These are phyloP conservation scores for Corymbia citriodora DNA, from an alignment of 441 rosid species.

Conservation along the genomic window DNA sequence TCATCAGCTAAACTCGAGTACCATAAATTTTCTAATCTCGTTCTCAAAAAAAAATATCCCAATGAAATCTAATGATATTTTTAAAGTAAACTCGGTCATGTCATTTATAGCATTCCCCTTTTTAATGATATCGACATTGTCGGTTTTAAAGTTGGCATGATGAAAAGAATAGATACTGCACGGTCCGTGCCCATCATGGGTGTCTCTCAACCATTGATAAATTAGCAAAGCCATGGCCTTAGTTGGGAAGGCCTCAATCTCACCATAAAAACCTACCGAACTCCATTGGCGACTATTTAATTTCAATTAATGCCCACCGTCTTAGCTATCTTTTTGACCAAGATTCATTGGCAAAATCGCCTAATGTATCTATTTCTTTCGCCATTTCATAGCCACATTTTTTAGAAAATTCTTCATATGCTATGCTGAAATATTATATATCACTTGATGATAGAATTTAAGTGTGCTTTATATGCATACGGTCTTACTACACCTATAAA, in stretches of 20 bases:
- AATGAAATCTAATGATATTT: not conserved
- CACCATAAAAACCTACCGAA: not conserved
- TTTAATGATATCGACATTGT: not conserved
- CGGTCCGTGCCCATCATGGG: not conserved
- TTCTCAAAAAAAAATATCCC: not conserved
- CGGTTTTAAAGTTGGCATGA: not conserved
- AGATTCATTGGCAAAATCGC: not conserved
- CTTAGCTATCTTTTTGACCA: not conserved
- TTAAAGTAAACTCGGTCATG: not conserved
- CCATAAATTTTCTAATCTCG: accelerated
- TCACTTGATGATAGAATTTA: not conserved
- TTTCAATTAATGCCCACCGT: not conserved
- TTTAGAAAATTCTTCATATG: not conserved
- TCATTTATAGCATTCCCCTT: not conserved
- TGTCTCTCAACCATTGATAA: not conserved
- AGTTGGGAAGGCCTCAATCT: not conserved
- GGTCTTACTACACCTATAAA: not conserved
- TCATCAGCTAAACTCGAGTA: not conserved
- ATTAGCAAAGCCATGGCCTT: not conserved
- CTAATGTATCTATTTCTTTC: not conserved
- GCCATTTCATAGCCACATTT: not conserved
- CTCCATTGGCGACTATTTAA: not conserved
- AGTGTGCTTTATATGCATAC: not conserved
- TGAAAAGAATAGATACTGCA: not conserved
- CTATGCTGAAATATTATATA: not conserved